These are phyloP conservation scores for Centrapalus pauciflorus DNA, from an alignment of 129 eudicot genomes.

Conservation along the genomic window DNA sequence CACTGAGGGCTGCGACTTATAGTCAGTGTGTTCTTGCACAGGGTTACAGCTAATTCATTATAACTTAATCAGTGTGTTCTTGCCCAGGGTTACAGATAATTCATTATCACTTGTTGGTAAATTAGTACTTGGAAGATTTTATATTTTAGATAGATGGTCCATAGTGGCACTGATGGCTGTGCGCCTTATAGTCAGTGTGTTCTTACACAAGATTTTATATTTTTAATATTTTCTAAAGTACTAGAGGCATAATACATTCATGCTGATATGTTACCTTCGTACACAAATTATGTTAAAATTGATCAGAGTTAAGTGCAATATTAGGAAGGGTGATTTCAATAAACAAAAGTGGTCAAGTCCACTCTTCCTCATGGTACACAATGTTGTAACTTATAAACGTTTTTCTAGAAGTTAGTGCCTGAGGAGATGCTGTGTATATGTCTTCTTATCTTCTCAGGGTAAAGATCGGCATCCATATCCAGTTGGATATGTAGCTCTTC, in stretches of 20 bases:
- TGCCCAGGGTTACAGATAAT: background rate
- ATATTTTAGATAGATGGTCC: too few species aligned
- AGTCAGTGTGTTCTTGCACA: slow-evolving; percentile 7
- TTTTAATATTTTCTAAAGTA: slow-evolving; percentile 1
- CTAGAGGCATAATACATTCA: background rate
- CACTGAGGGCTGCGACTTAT: background rate
- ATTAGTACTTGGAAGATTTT: background rate
- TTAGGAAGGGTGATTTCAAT: slow-evolving; percentile 3
- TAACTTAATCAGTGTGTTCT: slow-evolving; percentile 4
- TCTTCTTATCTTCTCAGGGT: slow-evolving; percentile 50
- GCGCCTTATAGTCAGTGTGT: too few species aligned
- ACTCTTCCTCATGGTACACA: background rate
- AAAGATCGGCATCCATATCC: slow-evolving; percentile 95
- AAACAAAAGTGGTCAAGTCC: background rate
- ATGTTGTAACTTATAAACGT: background rate
- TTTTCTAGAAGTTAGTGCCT: slow-evolving; percentile 9
- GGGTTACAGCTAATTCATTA: background rate
- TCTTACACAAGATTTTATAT: too few species aligned
- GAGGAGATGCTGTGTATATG: background rate
- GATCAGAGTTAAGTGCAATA: slow-evolving; percentile 6
- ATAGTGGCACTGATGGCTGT: too few species aligned
- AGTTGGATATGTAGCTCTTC: slow-evolving; percentile 69
- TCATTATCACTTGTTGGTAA: background rate
- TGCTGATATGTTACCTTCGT: background rate
- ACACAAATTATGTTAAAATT: background rate